Evolutionary conservation across 352 stramenopile species (phyloP).

Genomic region (Phytophthora crassamura): DNA sequence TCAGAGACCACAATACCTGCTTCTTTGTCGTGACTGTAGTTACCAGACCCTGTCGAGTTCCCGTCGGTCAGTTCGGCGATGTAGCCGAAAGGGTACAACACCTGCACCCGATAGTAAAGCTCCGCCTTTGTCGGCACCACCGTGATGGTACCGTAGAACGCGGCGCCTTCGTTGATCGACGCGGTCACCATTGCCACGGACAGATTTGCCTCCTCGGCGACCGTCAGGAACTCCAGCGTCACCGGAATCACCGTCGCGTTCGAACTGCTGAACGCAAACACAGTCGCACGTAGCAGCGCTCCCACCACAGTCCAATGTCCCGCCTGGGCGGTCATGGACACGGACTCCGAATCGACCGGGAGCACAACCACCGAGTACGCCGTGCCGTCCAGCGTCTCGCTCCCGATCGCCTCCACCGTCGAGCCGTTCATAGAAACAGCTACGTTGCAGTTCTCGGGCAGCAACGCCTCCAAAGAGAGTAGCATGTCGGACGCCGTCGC

Average conservation of each 20-base stretch:
- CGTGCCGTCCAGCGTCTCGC: slow-evolving; percentile 13
- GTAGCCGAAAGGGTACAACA: slow-evolving; percentile 20
- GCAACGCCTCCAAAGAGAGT: slow-evolving; percentile 23
- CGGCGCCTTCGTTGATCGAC: slow-evolving; percentile 17
- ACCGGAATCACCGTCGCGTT: slow-evolving; percentile 22
- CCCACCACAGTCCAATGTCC: slow-evolving; percentile 1
- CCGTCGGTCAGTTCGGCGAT: slow-evolving; percentile 1
- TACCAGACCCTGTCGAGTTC: neutral
- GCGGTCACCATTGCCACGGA: slow-evolving; percentile 10
- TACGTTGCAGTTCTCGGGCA: slow-evolving; percentile 16
- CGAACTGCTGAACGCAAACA: slow-evolving; percentile 35
- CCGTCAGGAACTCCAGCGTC: slow-evolving; percentile 27
- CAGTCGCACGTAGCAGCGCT: slow-evolving; percentile 27
- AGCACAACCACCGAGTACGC: slow-evolving; percentile 16
- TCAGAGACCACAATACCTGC: neutral
- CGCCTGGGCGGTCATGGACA: slow-evolving; percentile 16
- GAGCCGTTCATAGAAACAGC: slow-evolving; percentile 18
- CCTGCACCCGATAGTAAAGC: slow-evolving; percentile 24
- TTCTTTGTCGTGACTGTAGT: neutral
- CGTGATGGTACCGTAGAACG: slow-evolving; percentile 18
- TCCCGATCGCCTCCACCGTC: slow-evolving; percentile 1
- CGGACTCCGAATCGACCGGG: slow-evolving; percentile 12
- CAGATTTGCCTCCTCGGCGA: slow-evolving; percentile 21
- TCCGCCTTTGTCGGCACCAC: slow-evolving; percentile 31
- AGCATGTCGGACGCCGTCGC: slow-evolving; percentile 11